These are phyloP conservation scores for Russula foetens DNA, from an alignment of 768 basidiomycete genomes.

Conservation along the genomic window DNA sequence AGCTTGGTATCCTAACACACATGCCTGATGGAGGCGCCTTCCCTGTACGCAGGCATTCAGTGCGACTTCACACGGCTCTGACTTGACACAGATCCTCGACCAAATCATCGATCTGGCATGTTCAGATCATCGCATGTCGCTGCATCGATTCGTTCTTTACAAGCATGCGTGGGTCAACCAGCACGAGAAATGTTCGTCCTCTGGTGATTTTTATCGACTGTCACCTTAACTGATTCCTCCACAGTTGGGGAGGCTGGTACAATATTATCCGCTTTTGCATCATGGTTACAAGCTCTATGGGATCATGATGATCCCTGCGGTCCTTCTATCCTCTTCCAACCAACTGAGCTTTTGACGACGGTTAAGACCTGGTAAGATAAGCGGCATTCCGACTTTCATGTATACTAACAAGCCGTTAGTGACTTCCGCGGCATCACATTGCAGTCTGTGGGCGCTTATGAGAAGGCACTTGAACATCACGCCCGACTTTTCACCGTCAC, in stretches of 20 bases:
- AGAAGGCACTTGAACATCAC: conserved; percentile 5
- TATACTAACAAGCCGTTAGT: conserved; percentile 4
- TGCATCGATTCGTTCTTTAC: conserved; percentile 43
- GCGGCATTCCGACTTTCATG: not conserved
- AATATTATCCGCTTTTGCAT: conserved; percentile 5
- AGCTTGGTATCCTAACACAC: conserved; percentile 7
- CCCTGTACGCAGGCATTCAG: not conserved
- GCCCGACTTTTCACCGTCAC: not conserved
- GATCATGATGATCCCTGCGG: conserved; percentile 3
- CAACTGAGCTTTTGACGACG: conserved; percentile 7
- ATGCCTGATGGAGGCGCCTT: conserved; percentile 1
- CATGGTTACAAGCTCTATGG: conserved; percentile 20
- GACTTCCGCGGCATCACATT: conserved; percentile 12
- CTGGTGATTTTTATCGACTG: not conserved
- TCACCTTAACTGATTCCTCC: not conserved
- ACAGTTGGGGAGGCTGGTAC: not conserved
- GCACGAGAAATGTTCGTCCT: conserved; percentile 33
- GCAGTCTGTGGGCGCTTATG: not conserved
- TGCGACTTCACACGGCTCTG: not conserved
- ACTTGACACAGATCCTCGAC: conserved; percentile 25
- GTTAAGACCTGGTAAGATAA: conserved; percentile 9
- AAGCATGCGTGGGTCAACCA: conserved; percentile 52
- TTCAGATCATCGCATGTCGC: conserved; percentile 20
- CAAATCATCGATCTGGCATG: conserved; percentile 23
- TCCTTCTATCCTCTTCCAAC: conserved; percentile 13